Base-by-base conservation (phyloP, 345 rosid species). In the Rhodomyrtus tomentosa region DNA sequence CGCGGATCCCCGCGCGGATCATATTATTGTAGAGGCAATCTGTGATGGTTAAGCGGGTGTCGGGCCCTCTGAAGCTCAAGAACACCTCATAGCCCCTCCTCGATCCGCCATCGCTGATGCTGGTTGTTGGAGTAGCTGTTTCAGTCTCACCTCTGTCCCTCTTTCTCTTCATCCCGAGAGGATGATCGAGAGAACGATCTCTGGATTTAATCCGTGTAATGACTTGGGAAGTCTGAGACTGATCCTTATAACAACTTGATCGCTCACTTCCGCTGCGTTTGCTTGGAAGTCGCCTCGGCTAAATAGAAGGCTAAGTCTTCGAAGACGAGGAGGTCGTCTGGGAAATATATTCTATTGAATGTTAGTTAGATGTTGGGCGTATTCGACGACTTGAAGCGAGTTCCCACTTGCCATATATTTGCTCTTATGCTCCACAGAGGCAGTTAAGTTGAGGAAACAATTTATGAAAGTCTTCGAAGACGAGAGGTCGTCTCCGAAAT, bases 71-170 rank as follows among this genome's bases (percentile, higher is more conserved):
- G 14, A 84, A 84, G 1, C 14, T 72, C 12, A 84, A 18, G 40
- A 73, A 84, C 36, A 84, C 85, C 3, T 84, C 85, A 36, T 40
- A 84, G 3, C 0, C n/a, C n/a, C 1, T 55, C 29, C 29, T 1
- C 0, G 4, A 59, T 27, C 38, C 7, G 0, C 2, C 21, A 13
- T 5, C 72, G 72, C 38, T 58, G 6, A 9, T 58, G 38, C 72
- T 14, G n/a, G n/a, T n/a, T 58, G 38, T 14, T 0, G 20, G 0
- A 58, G 38, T 9, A 1, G 4, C 18, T 2, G 0, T 3, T 1
- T 1, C 20, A 2, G 4, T 0, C 36, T 6, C 38, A 27, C 27
- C 9, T 27, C 10, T 20, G 16, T 5, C 38, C 10, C 38, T 0
- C 38, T 58, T 58, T 58, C 72, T 3, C 38, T 13, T 27, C 72